phyloP scores from a whole-genome alignment of 1,284 basidiomycete species.

The Ustilago trichophora region DNA sequence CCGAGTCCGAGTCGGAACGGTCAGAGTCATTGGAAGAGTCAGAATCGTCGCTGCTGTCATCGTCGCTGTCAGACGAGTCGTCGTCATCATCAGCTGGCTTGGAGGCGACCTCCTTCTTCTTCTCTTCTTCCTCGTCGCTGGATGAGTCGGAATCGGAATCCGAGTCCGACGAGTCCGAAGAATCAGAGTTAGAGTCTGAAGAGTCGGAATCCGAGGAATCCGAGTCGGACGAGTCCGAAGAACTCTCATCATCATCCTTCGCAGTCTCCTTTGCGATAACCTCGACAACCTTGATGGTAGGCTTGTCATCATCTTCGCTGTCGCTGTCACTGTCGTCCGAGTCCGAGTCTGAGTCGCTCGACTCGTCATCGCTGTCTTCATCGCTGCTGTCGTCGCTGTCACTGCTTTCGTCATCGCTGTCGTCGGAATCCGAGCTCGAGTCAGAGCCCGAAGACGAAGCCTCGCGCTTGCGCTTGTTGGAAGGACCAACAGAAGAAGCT shows the following conservation, averaged over 20 bases:
- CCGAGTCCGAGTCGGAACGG: constrained; percentile 20
- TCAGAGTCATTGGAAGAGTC: constrained; percentile 2
- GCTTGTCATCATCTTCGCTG: constrained; percentile 14
- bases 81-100: constrained; percentile 10
- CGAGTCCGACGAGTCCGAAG: constrained; percentile 15
- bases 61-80: constrained; percentile 6
- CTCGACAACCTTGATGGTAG: constrained; percentile 13
- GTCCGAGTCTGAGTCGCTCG: too few relatives aligned
- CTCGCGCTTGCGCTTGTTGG: constrained; percentile 33
- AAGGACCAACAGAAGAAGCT: constrained; percentile 13
- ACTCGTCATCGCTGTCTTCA: constrained; percentile 16
- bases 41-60: neutral
- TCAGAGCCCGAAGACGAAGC: constrained; percentile 16
- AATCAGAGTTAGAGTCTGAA: constrained; percentile 14
- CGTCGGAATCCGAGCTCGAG: constrained; percentile 18
- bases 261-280: neutral
- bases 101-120: neutral
- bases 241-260: constrained; percentile 6
- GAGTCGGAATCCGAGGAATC: constrained; percentile 12
- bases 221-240: constrained; percentile 12
- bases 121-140: constrained; percentile 9
- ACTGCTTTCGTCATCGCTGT: constrained; percentile 13
- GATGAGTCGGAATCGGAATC: constrained; percentile 22
- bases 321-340: constrained; percentile 21
- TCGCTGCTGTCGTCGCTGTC: constrained; percentile 16